phyloP scores from a whole-genome alignment of 768 basidiomycete genomes.

The Aureoboletus auriporus region DNA sequence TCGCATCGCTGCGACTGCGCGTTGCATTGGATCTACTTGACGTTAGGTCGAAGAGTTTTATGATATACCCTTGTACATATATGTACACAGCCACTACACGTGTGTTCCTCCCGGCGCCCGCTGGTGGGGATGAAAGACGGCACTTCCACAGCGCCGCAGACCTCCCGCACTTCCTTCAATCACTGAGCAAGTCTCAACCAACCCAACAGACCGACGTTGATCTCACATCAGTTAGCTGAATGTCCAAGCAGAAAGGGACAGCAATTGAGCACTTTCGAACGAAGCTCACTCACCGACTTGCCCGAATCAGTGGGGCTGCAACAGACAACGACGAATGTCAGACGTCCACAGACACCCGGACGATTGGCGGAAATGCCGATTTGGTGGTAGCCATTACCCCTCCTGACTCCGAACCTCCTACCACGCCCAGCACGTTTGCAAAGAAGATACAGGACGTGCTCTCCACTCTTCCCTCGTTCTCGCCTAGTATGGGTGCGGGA shows the following conservation, averaged over 20 bases:
- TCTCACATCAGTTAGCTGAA: constrained; percentile 2
- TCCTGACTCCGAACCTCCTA: constrained; percentile 30
- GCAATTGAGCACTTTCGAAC: constrained; percentile 15
- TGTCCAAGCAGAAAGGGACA: constrained; percentile 15
- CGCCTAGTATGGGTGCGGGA: constrained; percentile 14
- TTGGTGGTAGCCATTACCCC: constrained; percentile 6
- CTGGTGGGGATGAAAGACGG: no score
- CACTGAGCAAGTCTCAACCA: constrained; percentile 18
- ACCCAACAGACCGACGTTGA: constrained; percentile 5
- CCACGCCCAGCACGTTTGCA: constrained; percentile 35
- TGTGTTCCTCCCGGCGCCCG: no score
- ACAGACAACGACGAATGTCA: constrained; percentile 1
- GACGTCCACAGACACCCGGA: constrained; percentile 6
- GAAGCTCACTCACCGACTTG: constrained; percentile 12
- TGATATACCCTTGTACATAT: background rate
- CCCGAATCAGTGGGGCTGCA: background rate
- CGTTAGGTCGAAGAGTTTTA: background rate
- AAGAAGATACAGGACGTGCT: constrained; percentile 51
- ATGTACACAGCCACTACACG: background rate
- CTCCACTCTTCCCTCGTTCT: constrained; percentile 36
- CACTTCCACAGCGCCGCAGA: background rate
- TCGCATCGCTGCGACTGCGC: constrained; percentile 77
- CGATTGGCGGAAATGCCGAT: constrained; percentile 2
- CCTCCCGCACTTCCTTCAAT: constrained; percentile 15
- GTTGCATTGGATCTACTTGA: constrained; percentile 46